Percentiles rank a stretch among this genome's conserved stretches.
phyloP scores from a whole-genome alignment of 176 grass and related monocot species.

The Triticum urartu region DNA sequence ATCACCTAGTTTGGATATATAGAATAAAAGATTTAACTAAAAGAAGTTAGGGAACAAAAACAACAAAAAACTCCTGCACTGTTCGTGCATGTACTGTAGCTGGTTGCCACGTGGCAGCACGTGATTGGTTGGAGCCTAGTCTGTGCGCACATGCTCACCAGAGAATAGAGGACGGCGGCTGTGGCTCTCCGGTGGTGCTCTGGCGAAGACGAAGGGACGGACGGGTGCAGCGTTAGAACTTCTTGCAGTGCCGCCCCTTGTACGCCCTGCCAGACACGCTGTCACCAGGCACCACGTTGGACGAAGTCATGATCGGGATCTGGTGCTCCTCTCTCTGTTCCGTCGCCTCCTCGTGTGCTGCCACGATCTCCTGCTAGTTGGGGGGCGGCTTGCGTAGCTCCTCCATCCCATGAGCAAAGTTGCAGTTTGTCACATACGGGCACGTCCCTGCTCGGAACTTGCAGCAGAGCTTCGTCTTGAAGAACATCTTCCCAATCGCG shows the following conservation, averaged over 20 bases:
- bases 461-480: constrained; percentile 99
- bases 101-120: too few relatives aligned
- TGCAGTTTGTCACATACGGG: constrained; percentile 92
- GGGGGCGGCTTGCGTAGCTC: constrained; percentile 97
- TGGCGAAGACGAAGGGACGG: too few relatives aligned
- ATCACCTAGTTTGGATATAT: too few relatives aligned
- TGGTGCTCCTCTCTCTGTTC: constrained; percentile 72
- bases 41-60: too few relatives aligned
- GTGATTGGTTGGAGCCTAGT: too few relatives aligned
- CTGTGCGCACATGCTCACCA: too few relatives aligned
- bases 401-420: constrained; percentile 98
- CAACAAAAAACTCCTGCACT: too few relatives aligned
- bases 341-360: constrained; percentile 60
- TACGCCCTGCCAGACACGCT: constrained; percentile 47
- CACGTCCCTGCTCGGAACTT: constrained; percentile 90
- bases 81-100: too few relatives aligned
- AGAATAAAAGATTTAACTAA: too few relatives aligned
- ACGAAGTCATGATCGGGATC: constrained; percentile 77
- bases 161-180: too few relatives aligned
- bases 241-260: constrained; percentile 96
- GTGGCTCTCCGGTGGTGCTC: too few relatives aligned
- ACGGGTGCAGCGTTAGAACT: constrained; percentile 51
- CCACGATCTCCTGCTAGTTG: constrained; percentile 97
- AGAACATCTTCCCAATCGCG: constrained; percentile 98
- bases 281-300: constrained; percentile 39